Evolutionary conservation across 2,329 filamentous ascomycete species (phyloP).

Genomic region (Aspergillus brasiliensis): DNA sequence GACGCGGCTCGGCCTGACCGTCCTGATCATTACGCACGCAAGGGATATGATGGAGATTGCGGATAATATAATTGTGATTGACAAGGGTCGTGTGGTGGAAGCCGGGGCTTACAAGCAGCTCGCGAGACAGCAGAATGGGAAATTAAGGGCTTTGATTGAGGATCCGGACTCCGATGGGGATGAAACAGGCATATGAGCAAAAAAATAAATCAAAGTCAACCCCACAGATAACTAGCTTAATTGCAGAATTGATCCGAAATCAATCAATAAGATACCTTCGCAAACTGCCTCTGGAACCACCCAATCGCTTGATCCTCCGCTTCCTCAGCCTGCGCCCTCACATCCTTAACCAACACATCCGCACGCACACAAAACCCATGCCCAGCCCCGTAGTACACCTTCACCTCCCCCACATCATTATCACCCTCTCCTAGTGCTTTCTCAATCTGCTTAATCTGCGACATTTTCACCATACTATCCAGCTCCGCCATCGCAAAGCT

Average conservation of each 20-base stretch:
- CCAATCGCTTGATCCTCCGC: constrained; percentile 31
- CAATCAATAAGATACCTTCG: constrained; percentile 8
- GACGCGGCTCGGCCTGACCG: constrained; percentile 56
- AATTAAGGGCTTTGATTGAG: constrained; percentile 46
- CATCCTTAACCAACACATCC: constrained; percentile 24
- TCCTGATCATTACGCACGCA: constrained; percentile 81
- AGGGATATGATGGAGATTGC: constrained; percentile 84
- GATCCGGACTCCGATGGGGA: constrained; percentile 5
- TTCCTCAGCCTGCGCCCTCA: constrained; percentile 26
- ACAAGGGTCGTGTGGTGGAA: constrained; percentile 68
- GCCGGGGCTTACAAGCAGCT: constrained; percentile 71
- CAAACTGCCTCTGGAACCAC: constrained; percentile 20
- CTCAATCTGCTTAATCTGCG: constrained; percentile 26
- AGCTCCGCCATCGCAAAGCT: constrained; percentile 28
- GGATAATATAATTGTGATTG: constrained; percentile 69
- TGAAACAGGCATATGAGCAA: neutral
- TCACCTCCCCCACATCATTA: constrained; percentile 24
- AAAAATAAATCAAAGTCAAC: too few species aligned
- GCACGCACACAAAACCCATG: constrained; percentile 34
- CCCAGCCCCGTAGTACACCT: constrained; percentile 27
- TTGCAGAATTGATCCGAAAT: neutral
- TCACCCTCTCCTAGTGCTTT: constrained; percentile 19
- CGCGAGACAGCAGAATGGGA: constrained; percentile 45
- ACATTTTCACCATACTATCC: constrained; percentile 21
- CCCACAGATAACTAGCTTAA: too few species aligned